These are phyloP conservation scores for Marchantia polymorpha DNA, from an alignment of 225 moss, liverwort and hornwort genomes.

Conservation along the genomic window DNA sequence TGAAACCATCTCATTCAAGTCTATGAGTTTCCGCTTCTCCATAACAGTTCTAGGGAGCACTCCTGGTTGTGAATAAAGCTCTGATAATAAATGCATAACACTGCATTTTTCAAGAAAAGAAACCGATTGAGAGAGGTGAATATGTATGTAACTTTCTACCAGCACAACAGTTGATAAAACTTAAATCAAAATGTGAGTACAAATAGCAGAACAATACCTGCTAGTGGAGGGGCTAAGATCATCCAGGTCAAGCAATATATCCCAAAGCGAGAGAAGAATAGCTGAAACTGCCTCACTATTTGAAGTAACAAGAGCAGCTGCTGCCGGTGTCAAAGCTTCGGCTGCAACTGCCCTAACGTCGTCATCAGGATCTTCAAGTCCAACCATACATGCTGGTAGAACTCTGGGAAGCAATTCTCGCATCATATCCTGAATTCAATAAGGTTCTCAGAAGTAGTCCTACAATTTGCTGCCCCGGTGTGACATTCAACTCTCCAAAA, in stretches of 20 bases:
- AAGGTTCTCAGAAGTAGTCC: constrained; percentile 6
- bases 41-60: constrained; percentile 58
- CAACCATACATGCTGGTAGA: constrained; percentile 88
- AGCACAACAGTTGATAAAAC: background rate
- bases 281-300: constrained; percentile 69
- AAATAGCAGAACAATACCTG: constrained; percentile 46
- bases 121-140: background rate
- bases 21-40: constrained; percentile 68
- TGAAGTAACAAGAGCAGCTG: constrained; percentile 71
- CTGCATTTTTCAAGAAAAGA: constrained; percentile 38
- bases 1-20: constrained; percentile 71
- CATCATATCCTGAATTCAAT: constrained; percentile 66
- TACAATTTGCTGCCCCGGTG: background rate
- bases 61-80: constrained; percentile 85
- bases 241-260: constrained; percentile 83
- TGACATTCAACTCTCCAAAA: background rate
- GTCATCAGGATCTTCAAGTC: constrained; percentile 86
- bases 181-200: background rate
- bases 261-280: constrained; percentile 81
- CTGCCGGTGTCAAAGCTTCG: constrained; percentile 88
- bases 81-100: constrained; percentile 89
- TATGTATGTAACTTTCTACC: background rate
- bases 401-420: constrained; percentile 75
- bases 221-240: constrained; percentile 95
- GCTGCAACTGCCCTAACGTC: constrained; percentile 94